Conservation (phyloP, 805 yeast species). For the Blastobotrys americana region DNA sequence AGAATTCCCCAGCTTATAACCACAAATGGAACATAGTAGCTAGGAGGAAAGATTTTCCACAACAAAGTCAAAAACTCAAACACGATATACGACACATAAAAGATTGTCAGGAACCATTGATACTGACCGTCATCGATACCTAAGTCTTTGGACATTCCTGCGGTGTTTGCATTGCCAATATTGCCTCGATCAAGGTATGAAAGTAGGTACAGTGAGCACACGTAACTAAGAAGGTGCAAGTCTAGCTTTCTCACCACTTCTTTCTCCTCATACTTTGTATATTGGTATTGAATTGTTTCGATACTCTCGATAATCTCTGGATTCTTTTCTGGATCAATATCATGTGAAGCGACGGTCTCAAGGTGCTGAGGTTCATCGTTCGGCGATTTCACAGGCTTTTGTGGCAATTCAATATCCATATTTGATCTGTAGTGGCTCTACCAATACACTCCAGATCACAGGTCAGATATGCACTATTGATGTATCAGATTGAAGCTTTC, state of each 20-base stretch:
- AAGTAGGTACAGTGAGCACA: slow-evolving; percentile 40
- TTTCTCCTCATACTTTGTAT: slow-evolving; percentile 18
- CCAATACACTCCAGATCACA: not conserved
- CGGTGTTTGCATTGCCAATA: slow-evolving; percentile 47
- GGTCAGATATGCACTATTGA: too few species aligned
- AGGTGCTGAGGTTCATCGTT: not conserved
- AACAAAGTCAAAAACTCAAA: slow-evolving; percentile 39
- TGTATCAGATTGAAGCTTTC: not conserved
- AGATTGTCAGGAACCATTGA: slow-evolving; percentile 38
- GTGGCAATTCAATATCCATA: not conserved
- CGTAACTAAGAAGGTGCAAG: slow-evolving; percentile 38
- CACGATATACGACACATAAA: slow-evolving; percentile 42
- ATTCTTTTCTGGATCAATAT: not conserved
- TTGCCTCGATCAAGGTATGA: slow-evolving; percentile 46
- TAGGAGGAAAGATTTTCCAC: slow-evolving; percentile 37
- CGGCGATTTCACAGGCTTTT: not conserved
- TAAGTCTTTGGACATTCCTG: slow-evolving; percentile 41
- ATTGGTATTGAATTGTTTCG: slow-evolving; percentile 1
- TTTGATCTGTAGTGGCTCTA: not conserved
- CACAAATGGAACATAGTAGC: slow-evolving; percentile 39
- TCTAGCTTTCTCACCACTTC: slow-evolving; percentile 35
- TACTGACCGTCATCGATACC: slow-evolving; percentile 37
- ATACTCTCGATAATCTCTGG: not conserved
- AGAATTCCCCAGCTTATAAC: slow-evolving; percentile 45
- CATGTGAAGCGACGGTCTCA: not conserved